phyloP scores from a whole-genome alignment of 1,284 basidiomycete genomes.

The Neolentinus lepideus region DNA sequence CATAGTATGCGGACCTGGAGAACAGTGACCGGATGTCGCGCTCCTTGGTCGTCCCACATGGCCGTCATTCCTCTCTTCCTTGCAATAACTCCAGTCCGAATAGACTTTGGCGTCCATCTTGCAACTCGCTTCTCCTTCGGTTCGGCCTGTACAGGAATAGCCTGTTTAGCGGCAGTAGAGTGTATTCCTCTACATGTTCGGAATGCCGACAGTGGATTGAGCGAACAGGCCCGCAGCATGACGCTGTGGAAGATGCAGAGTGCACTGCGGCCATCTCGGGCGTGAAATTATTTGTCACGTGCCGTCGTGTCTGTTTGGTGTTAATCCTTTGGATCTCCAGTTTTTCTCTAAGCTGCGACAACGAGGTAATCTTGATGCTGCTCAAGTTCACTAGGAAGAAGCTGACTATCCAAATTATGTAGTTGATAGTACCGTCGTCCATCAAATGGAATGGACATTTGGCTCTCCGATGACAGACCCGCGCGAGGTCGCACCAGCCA shows the following conservation, averaged over 20 bases:
- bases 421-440: conserved; percentile 5
- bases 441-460: conserved; percentile 64
- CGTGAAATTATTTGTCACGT: background rate
- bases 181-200: conserved; percentile 30
- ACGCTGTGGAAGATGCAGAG: conserved; percentile 3
- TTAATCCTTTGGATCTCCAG: too few relatives aligned
- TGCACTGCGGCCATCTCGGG: too few relatives aligned
- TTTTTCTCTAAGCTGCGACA: too few relatives aligned
- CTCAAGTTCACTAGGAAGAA: too few relatives aligned
- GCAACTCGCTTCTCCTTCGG: conserved; percentile 18
- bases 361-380: too few relatives aligned
- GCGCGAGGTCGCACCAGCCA: conserved; percentile 16
- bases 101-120: conserved; percentile 84
- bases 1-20: conserved; percentile 65
- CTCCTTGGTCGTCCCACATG: conserved; percentile 89
- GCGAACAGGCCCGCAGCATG: conserved; percentile 48
- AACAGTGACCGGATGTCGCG: conserved; percentile 86
- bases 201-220: conserved; percentile 29
- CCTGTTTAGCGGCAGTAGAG: conserved; percentile 27
- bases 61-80: conserved; percentile 95
- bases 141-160: conserved; percentile 22
- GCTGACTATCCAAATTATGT: too few relatives aligned
- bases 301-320: background rate
- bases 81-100: conserved; percentile 92
- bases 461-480: conserved; percentile 44